Evolutionary conservation across 345 rosid species (phyloP).

Genomic region (Odontarrhena argentea): DNA sequence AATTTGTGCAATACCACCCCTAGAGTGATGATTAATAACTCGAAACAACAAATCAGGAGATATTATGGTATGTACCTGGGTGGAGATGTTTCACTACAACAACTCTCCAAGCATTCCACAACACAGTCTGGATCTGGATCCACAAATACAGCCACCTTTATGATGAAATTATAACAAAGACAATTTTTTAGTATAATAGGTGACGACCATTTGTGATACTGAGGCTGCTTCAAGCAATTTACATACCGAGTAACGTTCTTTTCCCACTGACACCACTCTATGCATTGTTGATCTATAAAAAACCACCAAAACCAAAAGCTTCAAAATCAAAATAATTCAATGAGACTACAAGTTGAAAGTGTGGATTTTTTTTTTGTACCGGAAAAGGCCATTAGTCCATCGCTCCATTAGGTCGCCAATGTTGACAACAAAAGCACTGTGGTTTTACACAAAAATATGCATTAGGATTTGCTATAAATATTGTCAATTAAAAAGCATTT

Average conservation of each 20-base stretch:
- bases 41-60: background rate
- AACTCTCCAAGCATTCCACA: constrained; percentile 71
- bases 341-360: background rate
- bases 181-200: no score
- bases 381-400: constrained; percentile 81
- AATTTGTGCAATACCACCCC: background rate
- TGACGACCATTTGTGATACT: background rate
- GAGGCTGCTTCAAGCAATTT: background rate
- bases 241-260: constrained; percentile 78
- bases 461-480: background rate
- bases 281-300: constrained; percentile 74
- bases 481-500: background rate
- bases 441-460: constrained; percentile 17
- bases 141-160: constrained; percentile 66
- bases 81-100: constrained; percentile 67
- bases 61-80: constrained; percentile 45
- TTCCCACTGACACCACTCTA: constrained; percentile 71
- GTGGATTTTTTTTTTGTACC: constrained; percentile 40
- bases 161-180: background rate
- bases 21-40: background rate
- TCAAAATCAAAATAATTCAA: background rate
- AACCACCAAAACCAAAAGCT: background rate
- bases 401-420: constrained; percentile 88
- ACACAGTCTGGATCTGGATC: constrained; percentile 64
- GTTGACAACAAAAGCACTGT: constrained; percentile 75